phyloP scores from a whole-genome alignment of 345 rosid species.

The Zanthoxylum bungeanum region DNA sequence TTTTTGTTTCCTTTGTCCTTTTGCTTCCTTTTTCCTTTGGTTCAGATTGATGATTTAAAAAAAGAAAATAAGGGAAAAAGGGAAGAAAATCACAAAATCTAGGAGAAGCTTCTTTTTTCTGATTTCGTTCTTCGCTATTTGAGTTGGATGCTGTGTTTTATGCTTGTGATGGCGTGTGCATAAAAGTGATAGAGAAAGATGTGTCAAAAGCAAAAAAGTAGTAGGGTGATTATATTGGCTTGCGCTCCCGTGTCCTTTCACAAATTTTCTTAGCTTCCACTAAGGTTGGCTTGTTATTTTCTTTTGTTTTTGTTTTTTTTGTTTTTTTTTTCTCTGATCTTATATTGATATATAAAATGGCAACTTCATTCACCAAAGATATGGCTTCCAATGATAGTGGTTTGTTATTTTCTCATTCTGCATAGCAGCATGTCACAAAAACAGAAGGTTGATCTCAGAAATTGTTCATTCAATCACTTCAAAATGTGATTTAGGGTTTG shows the following conservation, averaged over 20 bases:
- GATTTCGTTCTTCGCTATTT: not conserved
- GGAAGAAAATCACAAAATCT: not conserved
- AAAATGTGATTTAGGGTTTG: too few relatives aligned
- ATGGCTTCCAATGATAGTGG: not conserved
- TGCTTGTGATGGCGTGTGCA: not conserved
- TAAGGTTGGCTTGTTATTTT: not conserved
- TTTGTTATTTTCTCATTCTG: too few relatives aligned
- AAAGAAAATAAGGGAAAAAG: too few relatives aligned
- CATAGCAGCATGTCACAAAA: too few relatives aligned
- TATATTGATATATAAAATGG: not conserved
- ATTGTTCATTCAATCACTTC: too few relatives aligned
- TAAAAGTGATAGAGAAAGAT: not conserved
- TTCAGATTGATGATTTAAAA: not conserved
- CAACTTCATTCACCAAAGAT: not conserved
- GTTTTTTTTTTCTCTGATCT: not conserved
- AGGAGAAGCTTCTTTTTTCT: not conserved
- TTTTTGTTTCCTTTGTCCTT: conserved; percentile 49
- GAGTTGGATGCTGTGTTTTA: not conserved
- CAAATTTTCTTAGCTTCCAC: not conserved
- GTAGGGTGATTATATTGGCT: not conserved
- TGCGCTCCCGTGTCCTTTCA: not conserved
- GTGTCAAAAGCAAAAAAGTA: conserved; percentile 12
- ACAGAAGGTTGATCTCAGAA: too few relatives aligned
- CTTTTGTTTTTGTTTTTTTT: too few relatives aligned
- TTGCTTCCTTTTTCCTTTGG: not conserved